Evolutionary conservation across 108 stramenopile species (phyloP).

Genomic region (Nitzschia sp.): DNA sequence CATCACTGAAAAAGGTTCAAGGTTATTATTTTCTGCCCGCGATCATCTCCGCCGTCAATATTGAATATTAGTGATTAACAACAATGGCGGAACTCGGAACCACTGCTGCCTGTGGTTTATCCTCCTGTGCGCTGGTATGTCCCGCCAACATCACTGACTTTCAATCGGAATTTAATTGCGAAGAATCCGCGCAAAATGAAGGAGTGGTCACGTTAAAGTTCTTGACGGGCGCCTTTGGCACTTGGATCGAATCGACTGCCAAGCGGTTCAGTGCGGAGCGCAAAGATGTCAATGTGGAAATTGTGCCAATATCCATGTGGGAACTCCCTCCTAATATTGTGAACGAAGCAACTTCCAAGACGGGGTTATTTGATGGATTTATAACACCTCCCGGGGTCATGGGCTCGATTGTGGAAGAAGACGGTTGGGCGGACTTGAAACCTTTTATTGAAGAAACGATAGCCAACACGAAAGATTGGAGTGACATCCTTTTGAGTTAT

Average conservation of each 20-base stretch:
- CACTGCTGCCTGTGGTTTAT: not conserved
- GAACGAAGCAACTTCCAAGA: slow-evolving; percentile 20
- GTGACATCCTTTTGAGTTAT: slow-evolving; percentile 26
- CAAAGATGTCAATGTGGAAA: not conserved
- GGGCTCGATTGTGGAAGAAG: slow-evolving; percentile 19
- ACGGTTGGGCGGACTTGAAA: slow-evolving; percentile 31
- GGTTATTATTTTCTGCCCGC: too few species aligned
- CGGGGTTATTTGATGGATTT: slow-evolving; percentile 32
- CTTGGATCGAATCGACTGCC: not conserved
- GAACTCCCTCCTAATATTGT: slow-evolving; percentile 16
- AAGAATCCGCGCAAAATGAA: not conserved
- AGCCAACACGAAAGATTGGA: slow-evolving; percentile 18
- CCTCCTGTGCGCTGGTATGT: not conserved
- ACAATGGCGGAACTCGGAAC: not conserved
- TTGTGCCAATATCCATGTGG: not conserved
- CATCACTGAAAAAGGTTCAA: too few species aligned
- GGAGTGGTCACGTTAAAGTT: slow-evolving; percentile 1
- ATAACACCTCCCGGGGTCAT: slow-evolving; percentile 26
- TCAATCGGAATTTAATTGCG: not conserved
- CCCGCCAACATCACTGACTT: not conserved
- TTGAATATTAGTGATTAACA: too few species aligned
- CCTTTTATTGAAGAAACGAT: slow-evolving; percentile 7
- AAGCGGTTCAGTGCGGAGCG: not conserved
- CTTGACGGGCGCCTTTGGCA: slow-evolving; percentile 1
- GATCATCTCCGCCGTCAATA: too few species aligned